Conservation (phyloP, 2,329 filamentous ascomycete species). For the Dendrostoma leiphaemia region DNA sequence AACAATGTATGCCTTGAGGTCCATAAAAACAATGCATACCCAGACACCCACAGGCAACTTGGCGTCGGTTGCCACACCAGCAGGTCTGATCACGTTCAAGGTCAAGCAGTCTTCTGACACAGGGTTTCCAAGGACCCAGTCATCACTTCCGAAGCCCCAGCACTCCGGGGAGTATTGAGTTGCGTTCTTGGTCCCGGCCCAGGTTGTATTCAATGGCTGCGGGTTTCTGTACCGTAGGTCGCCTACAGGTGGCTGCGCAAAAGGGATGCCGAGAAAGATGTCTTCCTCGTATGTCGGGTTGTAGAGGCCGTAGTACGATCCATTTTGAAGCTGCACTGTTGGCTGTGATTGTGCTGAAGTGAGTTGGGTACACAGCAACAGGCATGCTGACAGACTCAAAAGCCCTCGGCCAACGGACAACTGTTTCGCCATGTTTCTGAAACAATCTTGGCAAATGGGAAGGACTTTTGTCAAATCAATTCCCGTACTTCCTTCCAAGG, state of each 20-base stretch:
- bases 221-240: constrained; percentile 36
- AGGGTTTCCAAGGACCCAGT: constrained; percentile 1
- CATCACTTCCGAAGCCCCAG: constrained; percentile 43
- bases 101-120: constrained; percentile 58
- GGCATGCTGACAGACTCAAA: not conserved
- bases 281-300: constrained; percentile 41
- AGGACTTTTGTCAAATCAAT: no score
- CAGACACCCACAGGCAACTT: constrained; percentile 17
- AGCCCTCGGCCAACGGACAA: not conserved
- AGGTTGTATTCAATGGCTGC: constrained; percentile 36
- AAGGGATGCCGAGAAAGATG: constrained; percentile 54
- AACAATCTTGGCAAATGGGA: no score
- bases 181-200: constrained; percentile 39
- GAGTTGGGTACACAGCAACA: not conserved
- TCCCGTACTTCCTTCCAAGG: no score
- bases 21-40: not conserved
- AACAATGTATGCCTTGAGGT: no score
- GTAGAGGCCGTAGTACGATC: constrained; percentile 33
- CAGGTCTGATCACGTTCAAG: constrained; percentile 58
- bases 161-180: constrained; percentile 45
- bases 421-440: not conserved
- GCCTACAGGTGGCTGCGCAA: constrained; percentile 39
- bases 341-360: not conserved
- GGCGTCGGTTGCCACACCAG: constrained; percentile 36
- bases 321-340: constrained; percentile 26